Base-by-base conservation (phyloP, 768 basidiomycete species). In the Amyloporia xantha region DNA sequence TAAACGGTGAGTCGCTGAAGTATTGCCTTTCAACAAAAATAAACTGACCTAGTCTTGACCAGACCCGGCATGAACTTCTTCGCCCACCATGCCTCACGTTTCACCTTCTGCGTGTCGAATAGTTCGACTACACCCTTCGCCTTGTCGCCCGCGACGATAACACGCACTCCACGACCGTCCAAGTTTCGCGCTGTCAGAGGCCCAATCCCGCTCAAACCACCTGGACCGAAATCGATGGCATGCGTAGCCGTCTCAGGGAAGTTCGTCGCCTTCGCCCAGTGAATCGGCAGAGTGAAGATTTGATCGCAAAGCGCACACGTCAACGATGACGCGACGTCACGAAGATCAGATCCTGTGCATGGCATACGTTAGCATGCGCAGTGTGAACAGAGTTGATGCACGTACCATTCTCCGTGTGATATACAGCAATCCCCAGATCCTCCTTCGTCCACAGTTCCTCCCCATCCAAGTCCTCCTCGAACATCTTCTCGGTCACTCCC, bases 211-310 rank as follows among this genome's bases (percentile, higher is more conserved):
- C 86, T 91, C 48, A 89, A 62, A 12, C 95, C 94, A 52, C 96
- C 95, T 1, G 96, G 91, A 46, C 96, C 96, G 59, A 99, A 98
- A 68, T 99, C 96, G 54, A 98, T 71, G 2, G 91, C 86, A 65
- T 99, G 96, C 3, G 94, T 98, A 0, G 93, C 91, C 7, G 84
- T 77, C 52, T 86, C 77, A 1, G 93, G 89, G 78, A 98, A 95
- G 53, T 82, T 71, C 27, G 91, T 94, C 4, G 93, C 93, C 59
- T 84, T 83, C 36, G 77, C 71, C 96, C 96, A 98, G 70, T 96
- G 88, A 56, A 99, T 93, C 11, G 91, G 88, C 26, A 74, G 76
- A 1, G 85, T 89, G 66, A 95, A 95, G 57, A 98, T 92, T 64
- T 95, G 93, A 55, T 93, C 89, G 67, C 86, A 93, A 21, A 99